Evolutionary conservation across 1,284 basidiomycete genomes (phyloP), one percentile per base, ranked within the genome.

Genomic region (Puccinia hordei): DNA sequence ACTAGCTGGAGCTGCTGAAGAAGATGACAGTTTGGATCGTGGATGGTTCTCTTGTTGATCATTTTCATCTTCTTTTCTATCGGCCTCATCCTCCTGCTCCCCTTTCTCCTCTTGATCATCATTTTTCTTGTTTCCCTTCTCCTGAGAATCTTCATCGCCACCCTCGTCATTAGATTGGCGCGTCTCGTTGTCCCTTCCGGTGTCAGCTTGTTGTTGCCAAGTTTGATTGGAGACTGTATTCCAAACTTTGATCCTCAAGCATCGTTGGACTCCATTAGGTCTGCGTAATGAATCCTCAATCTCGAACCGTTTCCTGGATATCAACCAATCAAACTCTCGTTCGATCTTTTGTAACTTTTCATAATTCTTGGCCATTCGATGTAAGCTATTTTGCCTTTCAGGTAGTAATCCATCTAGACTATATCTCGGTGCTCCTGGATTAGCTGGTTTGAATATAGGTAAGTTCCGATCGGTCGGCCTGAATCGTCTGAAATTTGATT

Each of bases 241-340:
- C 69, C 68, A 80, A 24, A 80, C 55, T 41, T 80, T 80, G 68
- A 80, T 35, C 30, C 77, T 44, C 12, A 80, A 22, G 4, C 4
- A 13, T 49, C 77, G 30, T 33, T 65, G 51, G 8, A 80, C 77
- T 0, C 65, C 30, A 13, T 71, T 41, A 10, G 77, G 49, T 38
- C 51, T 59, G n/a, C 55, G 35, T 49, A 80, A 55, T 22, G 55
- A 44, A 27, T 80, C 77, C n/a, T 72, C 77, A 13, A 80, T 49
- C 33, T 80, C 68, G 24, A 80, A 53, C 19, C 77, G 24, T 33
- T 80, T 80, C 49, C 77, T 27, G 61, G 53, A 61, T 10, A 80
- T 80, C n/a, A 61, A 61, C 77, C 77, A 80, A 61, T 80, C 77
- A 22, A 80, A 44, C 41, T 72, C 68, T 17, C 61, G 53, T 55